Evolutionary conservation across 2,329 filamentous ascomycete species (phyloP).

Genomic region (Pseudogymnoascus sp.): DNA sequence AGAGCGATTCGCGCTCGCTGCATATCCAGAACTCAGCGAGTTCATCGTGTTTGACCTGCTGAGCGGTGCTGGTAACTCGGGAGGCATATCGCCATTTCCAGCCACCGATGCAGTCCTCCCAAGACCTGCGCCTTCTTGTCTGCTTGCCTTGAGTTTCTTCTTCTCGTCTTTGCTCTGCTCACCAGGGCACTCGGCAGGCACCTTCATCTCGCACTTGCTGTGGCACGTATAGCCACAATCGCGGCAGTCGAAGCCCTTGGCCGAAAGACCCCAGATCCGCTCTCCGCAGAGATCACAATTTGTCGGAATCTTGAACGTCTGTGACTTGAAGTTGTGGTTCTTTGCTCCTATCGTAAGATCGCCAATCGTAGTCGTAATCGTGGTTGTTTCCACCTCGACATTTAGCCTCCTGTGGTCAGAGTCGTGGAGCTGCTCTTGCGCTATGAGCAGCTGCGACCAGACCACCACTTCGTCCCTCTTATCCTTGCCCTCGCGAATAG

Average conservation of each 20-base stretch:
- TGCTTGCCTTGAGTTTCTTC: conserved; percentile 83
- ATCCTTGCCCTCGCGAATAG: conserved; percentile 73
- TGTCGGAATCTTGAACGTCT: conserved; percentile 98
- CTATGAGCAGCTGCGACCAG: conserved; percentile 70
- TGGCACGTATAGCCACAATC: conserved; percentile 98
- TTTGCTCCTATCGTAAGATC: conserved; percentile 88
- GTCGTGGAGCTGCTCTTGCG: conserved; percentile 80
- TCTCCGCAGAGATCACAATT: conserved; percentile 97
- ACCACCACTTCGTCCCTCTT: conserved; percentile 83
- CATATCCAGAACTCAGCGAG: conserved; percentile 81
- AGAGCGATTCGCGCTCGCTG: conserved; percentile 68
- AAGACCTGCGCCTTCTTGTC: conserved; percentile 66
- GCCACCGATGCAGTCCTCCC: conserved; percentile 18
- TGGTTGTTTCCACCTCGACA: conserved; percentile 86
- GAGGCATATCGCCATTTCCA: conserved; percentile 22
- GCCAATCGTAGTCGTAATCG: conserved; percentile 83
- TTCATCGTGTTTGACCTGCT: conserved; percentile 76
- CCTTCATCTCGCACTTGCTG: conserved; percentile 98
- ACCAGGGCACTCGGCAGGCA: conserved; percentile 88
- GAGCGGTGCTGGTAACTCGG: conserved; percentile 56
- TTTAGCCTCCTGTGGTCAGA: conserved; percentile 76
- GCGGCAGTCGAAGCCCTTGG: conserved; percentile 91
- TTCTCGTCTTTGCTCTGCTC: conserved; percentile 90
- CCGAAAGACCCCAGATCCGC: conserved; percentile 91
- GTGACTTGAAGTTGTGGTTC: conserved; percentile 96